These are phyloP conservation scores for Xylaria sp. DNA, from an alignment of 2,329 filamentous ascomycete genomes.

Conservation along the genomic window DNA sequence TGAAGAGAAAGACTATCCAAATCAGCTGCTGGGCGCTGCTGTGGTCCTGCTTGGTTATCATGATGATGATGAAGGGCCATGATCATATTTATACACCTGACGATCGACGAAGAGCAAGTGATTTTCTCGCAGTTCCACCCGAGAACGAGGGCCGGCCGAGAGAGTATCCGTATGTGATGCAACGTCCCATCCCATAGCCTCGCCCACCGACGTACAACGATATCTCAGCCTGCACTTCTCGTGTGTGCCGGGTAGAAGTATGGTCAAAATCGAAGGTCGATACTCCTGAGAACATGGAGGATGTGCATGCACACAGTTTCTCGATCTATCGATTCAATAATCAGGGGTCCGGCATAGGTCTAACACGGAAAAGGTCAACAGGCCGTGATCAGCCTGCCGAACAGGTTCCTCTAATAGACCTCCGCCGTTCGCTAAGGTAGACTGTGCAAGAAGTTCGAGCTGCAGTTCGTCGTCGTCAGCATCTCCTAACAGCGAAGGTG, in stretches of 20 bases:
- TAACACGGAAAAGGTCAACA: slow-evolving; percentile 31
- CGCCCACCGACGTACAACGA: not conserved
- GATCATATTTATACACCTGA: slow-evolving; percentile 34
- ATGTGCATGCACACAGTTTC: slow-evolving; percentile 30
- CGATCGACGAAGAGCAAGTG: slow-evolving; percentile 5
- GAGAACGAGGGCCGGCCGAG: not conserved
- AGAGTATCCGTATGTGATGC: slow-evolving; percentile 10
- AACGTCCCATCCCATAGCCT: slow-evolving; percentile 21
- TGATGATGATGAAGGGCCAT: slow-evolving; percentile 16
- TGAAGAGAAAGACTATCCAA: slow-evolving; percentile 29
- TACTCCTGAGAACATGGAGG: slow-evolving; percentile 27
- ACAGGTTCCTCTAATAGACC: slow-evolving; percentile 18
- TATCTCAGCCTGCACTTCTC: slow-evolving; percentile 13
- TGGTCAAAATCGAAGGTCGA: slow-evolving; percentile 19
- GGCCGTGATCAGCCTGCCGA: slow-evolving; percentile 22
- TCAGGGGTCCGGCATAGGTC: slow-evolving; percentile 36
- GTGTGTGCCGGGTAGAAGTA: slow-evolving; percentile 10
- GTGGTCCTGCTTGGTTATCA: slow-evolving; percentile 7
- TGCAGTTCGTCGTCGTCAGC: slow-evolving; percentile 36
- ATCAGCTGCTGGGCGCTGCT: slow-evolving; percentile 35
- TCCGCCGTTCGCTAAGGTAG: slow-evolving; percentile 15
- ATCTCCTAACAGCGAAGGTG: slow-evolving; percentile 28
- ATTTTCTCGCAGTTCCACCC: not conserved
- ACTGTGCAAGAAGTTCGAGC: slow-evolving; percentile 23
- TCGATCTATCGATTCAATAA: slow-evolving; percentile 37